Base-by-base conservation (phyloP, 805 yeast species). In the Hanseniaspora occidentalis region DNA sequence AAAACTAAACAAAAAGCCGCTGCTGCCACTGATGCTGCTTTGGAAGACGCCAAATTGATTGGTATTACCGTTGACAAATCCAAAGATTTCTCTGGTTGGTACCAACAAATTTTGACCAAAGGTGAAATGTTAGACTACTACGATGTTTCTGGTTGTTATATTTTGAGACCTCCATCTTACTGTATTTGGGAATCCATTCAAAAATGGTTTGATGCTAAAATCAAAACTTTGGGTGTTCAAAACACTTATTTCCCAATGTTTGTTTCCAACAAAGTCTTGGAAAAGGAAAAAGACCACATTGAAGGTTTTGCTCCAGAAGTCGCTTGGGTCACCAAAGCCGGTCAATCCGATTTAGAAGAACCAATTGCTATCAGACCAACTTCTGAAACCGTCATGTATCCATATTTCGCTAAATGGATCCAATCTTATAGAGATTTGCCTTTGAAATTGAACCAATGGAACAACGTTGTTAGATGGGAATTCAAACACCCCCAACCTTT, bases 241-340 rank as follows among this genome's bases (percentile, higher is more conserved):
- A 92, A 92, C 65, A 81, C 96, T 20, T 89, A 89, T 63, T 92
- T 92, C 82, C 99, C 99, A 48, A 84, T 92, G 96, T 92, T 92
- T 58, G 97, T 92, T 38, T 86, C 96, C 8, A 70, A 84, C 36
- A 75, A 78, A 52, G 98, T 94, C 18, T 70, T 92, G 54, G 97
- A 94, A 67, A 85, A 79, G 67, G 99, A 92, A 70, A 92, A 92
- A 66, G 99, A 92, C 59, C 99, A 92, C 61, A 77, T 92, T 52
- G 98, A 92, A 65, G 99, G 99, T 35, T 92, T 92, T 61, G 98
- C 99, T 36, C 98, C 99, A 20, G 99, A 92, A 66, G 99, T 92
- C 42, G 99, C 99, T 20, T 92, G 99, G 99, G 98, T 92, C 51
- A 92, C 99, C 42, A 77, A 71, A 55, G 99, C 99, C 41, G 99